Base-by-base conservation (phyloP, 2,329 filamentous ascomycete species). In the Atkinsonella texensis region DNA sequence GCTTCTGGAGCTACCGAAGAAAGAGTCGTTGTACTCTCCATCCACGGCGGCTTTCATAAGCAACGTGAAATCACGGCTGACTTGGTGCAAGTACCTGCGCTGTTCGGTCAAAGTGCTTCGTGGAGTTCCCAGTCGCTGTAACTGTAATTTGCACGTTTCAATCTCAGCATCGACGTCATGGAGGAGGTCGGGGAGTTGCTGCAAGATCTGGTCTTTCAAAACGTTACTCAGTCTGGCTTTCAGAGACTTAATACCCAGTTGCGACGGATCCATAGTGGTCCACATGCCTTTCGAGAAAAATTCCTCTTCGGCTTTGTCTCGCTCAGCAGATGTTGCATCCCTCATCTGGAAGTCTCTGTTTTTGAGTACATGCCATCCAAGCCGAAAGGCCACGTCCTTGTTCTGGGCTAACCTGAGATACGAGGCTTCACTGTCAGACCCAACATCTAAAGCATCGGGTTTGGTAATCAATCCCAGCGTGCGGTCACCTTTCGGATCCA, bases 381-480 rank as follows among this genome's bases (percentile, higher is more conserved):
- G 70, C 0, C 66, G 61, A 18, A 80, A 72, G 4, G 69, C 59
- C 0, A 75, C 66, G 10, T 77, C 68, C 2, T 67, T 57, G 49
- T 78, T 78, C 48, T 61, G 61, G 0, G 72, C 74, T 0, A 78
- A 64, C 0, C 64, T 61, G 1, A 73, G 39, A 43, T 69, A 77
- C 6, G 61, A 51, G 0, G 52, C 52, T 55, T 77, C 72, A 28
- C 64, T 69, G 0, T 65, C 68, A 0, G 73, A 73, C 3, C 57
- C 59, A 2, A 44, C 49, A 38, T 52, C 52, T 11, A 58, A 40
- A 4, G 56, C 61, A 54, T 81, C 77, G 0, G 76, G 75, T 59
- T 81, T 80, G 0, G 79, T 81, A 55, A 81, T 74, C 53, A 81
- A 69, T 9, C 77, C 76, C 2, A 81, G 59, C 0, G 77, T 80